A percentile compares a stretch with the other conserved stretches of the same genome.
Conservation (phyloP, 768 basidiomycete species). For the Collybia sordida region DNA sequence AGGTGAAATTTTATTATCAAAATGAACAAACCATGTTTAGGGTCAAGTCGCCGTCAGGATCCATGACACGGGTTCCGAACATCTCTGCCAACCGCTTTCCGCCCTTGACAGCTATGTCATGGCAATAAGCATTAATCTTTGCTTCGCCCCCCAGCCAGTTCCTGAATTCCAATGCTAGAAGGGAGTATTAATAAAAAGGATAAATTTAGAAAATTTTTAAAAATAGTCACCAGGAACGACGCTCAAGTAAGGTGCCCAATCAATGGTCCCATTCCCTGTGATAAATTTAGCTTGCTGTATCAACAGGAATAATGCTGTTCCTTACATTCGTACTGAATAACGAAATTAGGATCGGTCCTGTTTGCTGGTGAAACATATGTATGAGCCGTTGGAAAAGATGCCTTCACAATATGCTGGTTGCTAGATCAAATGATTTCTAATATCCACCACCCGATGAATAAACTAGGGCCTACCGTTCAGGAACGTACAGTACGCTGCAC, state of each 20-base stretch:
- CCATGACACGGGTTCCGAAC: constrained; percentile 65
- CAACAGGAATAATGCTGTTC: not conserved
- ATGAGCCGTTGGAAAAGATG: constrained; percentile 57
- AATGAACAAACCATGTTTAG: constrained; percentile 73
- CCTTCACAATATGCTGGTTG: constrained; percentile 62
- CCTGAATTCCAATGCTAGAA: constrained; percentile 72
- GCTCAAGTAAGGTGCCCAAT: constrained; percentile 49
- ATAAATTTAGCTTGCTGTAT: not conserved
- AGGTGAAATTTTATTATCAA: not conserved
- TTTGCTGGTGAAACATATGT: constrained; percentile 47
- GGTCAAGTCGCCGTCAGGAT: constrained; percentile 62
- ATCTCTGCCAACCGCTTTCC: constrained; percentile 62
- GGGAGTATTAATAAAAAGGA: not conserved
- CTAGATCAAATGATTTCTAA: constrained; percentile 26
- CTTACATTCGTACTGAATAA: constrained; percentile 41
- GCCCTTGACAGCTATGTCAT: constrained; percentile 66
- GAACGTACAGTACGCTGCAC: constrained; percentile 73
- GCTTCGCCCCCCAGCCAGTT: constrained; percentile 79
- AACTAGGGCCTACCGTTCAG: constrained; percentile 37
- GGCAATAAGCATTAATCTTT: constrained; percentile 74
- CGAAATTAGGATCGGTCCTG: constrained; percentile 34
- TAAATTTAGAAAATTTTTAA: not conserved
- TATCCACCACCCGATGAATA: not conserved
- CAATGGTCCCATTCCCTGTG: constrained; percentile 60
- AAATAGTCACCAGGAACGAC: constrained; percentile 42